Conservation (phyloP, 768 basidiomycete species). For the Megacollybia marginata region DNA sequence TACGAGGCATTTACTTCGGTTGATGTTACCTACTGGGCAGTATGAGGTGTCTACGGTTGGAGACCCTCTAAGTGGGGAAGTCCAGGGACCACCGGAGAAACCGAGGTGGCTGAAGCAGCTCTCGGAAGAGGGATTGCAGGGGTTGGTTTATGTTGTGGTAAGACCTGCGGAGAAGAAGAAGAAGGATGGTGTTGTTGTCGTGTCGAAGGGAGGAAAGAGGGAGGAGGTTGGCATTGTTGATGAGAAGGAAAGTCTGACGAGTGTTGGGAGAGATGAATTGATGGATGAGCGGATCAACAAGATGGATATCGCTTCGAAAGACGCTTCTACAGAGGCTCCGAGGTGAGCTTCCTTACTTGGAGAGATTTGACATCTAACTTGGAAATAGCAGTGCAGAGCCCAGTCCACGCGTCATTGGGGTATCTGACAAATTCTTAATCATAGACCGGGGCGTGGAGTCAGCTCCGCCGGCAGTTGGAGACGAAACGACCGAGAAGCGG, state of each 20-base stretch:
- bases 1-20: constrained; percentile 68
- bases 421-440: too few relatives aligned
- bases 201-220: constrained; percentile 17
- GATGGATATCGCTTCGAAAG: constrained; percentile 51
- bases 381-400: too few relatives aligned
- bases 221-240: constrained; percentile 41
- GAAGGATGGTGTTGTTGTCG: constrained; percentile 5
- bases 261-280: constrained; percentile 67
- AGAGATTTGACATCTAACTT: too few relatives aligned
- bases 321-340: too few relatives aligned
- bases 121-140: constrained; percentile 41
- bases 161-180: constrained; percentile 29
- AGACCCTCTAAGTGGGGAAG: constrained; percentile 77
- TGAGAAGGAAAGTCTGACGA: constrained; percentile 73
- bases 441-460: too few relatives aligned
- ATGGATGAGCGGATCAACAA: constrained; percentile 62
- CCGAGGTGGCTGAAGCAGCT: constrained; percentile 70
- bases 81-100: constrained; percentile 46
- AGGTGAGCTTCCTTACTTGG: too few relatives aligned
- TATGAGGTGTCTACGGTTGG: constrained; percentile 68
- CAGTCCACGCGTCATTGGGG: too few relatives aligned
- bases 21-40: constrained; percentile 78
- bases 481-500: too few relatives aligned
- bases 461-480: too few relatives aligned
- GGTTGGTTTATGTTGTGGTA: constrained; percentile 49